Conservation (phyloP, 148 eudicot species). For the Rhododendron simsii region DNA sequence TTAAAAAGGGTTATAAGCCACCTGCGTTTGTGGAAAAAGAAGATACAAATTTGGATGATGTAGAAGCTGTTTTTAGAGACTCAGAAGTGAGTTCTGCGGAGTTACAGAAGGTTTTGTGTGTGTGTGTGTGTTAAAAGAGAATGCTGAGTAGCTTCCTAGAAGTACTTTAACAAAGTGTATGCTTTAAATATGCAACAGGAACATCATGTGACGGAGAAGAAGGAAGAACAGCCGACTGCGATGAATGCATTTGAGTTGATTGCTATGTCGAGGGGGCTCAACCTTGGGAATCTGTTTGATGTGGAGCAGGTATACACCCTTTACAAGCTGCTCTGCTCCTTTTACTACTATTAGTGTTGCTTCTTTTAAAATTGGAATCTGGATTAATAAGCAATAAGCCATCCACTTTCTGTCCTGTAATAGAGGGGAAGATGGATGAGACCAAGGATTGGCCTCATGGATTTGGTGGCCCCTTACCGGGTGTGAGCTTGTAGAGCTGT, state of each 20-base stretch:
- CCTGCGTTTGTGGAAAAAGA: conserved; percentile 70
- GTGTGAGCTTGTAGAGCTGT: neutral
- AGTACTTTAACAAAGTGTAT: conserved; percentile 1
- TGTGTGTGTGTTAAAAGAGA: neutral
- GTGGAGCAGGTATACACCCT: conserved; percentile 56
- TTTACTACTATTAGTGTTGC: neutral
- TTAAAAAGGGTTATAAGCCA: conserved; percentile 68
- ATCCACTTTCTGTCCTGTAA: neutral
- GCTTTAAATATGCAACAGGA: conserved; percentile 45
- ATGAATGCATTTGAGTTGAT: conserved; percentile 97
- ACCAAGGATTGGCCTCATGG: neutral
- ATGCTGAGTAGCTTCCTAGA: neutral
- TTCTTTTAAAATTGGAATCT: neutral
- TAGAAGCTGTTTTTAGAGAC: conserved; percentile 86
- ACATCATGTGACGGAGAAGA: conserved; percentile 82
- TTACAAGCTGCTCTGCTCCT: neutral
- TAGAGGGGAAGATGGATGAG: neutral
- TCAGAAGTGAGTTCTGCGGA: conserved; percentile 59
- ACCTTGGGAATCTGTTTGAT: conserved; percentile 81
- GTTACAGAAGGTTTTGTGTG: neutral
- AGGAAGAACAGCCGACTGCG: conserved; percentile 71
- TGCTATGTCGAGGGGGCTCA: conserved; percentile 91
- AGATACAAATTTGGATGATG: conserved; percentile 85
- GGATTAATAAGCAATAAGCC: neutral
- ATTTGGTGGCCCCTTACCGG: neutral